Conservation (phyloP, 345 rosid genomes). For the Eucalyptus erythrocorys region DNA sequence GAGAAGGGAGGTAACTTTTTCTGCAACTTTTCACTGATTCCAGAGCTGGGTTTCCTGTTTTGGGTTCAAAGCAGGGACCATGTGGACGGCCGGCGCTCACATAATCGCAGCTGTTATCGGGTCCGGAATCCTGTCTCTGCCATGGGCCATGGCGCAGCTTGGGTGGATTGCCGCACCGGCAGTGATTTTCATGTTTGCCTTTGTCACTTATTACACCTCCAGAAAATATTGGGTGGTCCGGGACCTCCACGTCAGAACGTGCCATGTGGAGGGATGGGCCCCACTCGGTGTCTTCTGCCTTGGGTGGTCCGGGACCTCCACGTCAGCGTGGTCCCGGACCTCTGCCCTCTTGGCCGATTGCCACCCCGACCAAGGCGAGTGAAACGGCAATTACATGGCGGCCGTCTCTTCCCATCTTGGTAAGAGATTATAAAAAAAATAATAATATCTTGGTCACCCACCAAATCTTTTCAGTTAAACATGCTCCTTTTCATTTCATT, state of each 20-base stretch:
- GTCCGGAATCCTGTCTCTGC: slow-evolving; percentile 56
- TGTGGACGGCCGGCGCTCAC: slow-evolving; percentile 61
- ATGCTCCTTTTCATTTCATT: too few relatives aligned
- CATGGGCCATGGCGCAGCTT: slow-evolving; percentile 67
- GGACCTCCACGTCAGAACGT: too few relatives aligned
- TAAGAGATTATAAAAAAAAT: background rate
- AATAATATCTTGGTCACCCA: too few relatives aligned
- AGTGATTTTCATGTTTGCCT: slow-evolving; percentile 46
- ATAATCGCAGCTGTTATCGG: slow-evolving; percentile 56
- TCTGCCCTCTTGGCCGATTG: slow-evolving; percentile 41
- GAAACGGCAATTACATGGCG: slow-evolving; percentile 62
- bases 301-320: too few relatives aligned
- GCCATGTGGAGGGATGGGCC: too few relatives aligned
- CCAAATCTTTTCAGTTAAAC: too few relatives aligned
- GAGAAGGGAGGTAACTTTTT: too few relatives aligned
- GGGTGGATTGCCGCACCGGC: slow-evolving; percentile 73
- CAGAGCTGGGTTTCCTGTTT: background rate
- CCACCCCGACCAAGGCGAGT: slow-evolving; percentile 31
- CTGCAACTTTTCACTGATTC: background rate
- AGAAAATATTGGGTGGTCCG: too few relatives aligned
- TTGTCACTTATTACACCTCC: slow-evolving; percentile 61
- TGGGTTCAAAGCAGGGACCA: slow-evolving; percentile 30
- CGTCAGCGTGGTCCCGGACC: too few relatives aligned
- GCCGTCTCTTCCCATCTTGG: slow-evolving; percentile 58
- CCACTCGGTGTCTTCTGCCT: too few relatives aligned